phyloP scores from a whole-genome alignment of 805 yeast genomes.

The Candida montana region DNA sequence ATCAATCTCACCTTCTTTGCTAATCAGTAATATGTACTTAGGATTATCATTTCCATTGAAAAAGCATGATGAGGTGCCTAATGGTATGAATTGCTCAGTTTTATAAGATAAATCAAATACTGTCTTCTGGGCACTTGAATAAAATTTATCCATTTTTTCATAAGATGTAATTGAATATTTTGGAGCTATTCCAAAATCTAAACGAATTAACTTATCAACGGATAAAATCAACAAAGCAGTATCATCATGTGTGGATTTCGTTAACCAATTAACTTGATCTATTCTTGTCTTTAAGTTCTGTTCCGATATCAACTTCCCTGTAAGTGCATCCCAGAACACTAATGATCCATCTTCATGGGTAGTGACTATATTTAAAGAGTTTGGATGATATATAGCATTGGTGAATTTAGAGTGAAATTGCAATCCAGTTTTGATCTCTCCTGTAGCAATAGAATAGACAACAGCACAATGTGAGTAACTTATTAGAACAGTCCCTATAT shows the following conservation, averaged over 20 bases:
- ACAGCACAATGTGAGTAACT: slow-evolving; percentile 69
- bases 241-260: slow-evolving; percentile 72
- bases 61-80: slow-evolving; percentile 65
- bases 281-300: slow-evolving; percentile 33
- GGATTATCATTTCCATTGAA: slow-evolving; percentile 83
- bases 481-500: slow-evolving; percentile 70
- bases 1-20: slow-evolving; percentile 62
- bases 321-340: slow-evolving; percentile 88
- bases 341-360: slow-evolving; percentile 78
- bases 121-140: slow-evolving; percentile 53
- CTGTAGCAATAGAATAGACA: slow-evolving; percentile 59
- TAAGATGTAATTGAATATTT: slow-evolving; percentile 77
- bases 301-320: slow-evolving; percentile 53
- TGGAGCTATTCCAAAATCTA: slow-evolving; percentile 79
- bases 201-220: slow-evolving; percentile 51
- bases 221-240: slow-evolving; percentile 72
- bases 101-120: slow-evolving; percentile 33
- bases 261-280: slow-evolving; percentile 65
- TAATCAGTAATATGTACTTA: slow-evolving; percentile 47
- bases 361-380: slow-evolving; percentile 79
- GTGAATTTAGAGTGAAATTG: slow-evolving; percentile 37
- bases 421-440: slow-evolving; percentile 50
- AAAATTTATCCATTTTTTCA: slow-evolving; percentile 74
- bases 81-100: slow-evolving; percentile 41
- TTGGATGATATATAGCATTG: slow-evolving; percentile 70